Evolutionary conservation across 768 basidiomycete genomes (phyloP), one percentile per base, ranked within the genome.

Genomic region (Mycena capillaripes): DNA sequence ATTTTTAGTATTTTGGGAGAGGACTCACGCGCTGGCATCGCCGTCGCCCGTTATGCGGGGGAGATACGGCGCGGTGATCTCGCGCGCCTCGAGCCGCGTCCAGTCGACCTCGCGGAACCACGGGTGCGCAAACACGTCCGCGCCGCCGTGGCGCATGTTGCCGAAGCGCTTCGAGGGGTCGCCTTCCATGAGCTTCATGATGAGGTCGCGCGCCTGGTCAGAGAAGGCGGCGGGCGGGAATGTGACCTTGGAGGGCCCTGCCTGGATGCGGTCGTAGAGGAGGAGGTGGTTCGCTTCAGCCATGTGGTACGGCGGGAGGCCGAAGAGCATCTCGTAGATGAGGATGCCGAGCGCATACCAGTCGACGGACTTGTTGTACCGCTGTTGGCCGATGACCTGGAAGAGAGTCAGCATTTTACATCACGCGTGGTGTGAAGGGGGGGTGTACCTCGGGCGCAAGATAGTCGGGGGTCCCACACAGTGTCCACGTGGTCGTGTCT

Each of bases 271-370:
- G 81, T 98, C 96, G 82, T 99, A 99, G 48, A 98, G 88, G 52
- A 90, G 85, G 77, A 97, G 90, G 25, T 95, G 97, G 78, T 96
- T 95, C 56, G 86, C 90, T 79, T 96, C 95, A 29, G 89, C 85
- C 80, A 95, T 93, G 82, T 98, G 97, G 85, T 96, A 99, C 0
- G 98, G 98, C 30, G 97, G 96, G 30, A 94, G 92, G 10, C 98
- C 98, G 0, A 95, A 96, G 52, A 99, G 89, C 97, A 99, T 98
- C 83, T 99, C 98, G 80, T 94, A 99, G 66, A 97, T 94, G 71
- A 99, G 91, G 65, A 99, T 95, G 60, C 98, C 98, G 61, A 98
- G 89, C 1, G 98, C 97, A 84, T 98, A 99, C 97, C 97, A 99
- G 79, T 99, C 98, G 2, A 98, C 97, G 68, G 92, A 93, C 81